These are phyloP conservation scores for Punctularia strigosozonata DNA, from an alignment of 768 basidiomycete genomes.

Conservation along the genomic window DNA sequence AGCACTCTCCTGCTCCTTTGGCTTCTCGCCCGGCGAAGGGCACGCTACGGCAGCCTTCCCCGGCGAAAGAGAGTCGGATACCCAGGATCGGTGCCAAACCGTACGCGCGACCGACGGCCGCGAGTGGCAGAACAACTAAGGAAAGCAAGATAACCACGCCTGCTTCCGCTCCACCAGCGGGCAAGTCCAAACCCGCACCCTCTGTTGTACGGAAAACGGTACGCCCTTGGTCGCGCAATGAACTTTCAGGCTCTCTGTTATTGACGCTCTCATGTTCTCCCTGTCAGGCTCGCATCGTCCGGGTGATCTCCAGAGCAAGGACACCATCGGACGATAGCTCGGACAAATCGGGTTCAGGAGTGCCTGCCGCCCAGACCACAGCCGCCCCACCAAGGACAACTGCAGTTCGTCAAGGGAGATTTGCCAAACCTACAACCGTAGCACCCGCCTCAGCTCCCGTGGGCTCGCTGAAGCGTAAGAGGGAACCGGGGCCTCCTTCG, in stretches of 20 bases:
- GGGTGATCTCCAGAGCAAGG: no score
- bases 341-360: no score
- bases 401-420: background rate
- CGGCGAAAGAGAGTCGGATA: conserved; percentile 36
- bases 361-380: no score
- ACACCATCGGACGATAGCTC: no score
- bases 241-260: no score
- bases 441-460: conserved; percentile 1
- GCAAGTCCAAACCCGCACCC: background rate
- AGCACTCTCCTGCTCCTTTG: no score
- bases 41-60: conserved; percentile 31
- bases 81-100: conserved; percentile 50
- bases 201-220: no score
- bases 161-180: background rate
- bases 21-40: conserved; percentile 26
- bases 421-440: conserved; percentile 2
- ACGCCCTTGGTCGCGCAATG: no score
- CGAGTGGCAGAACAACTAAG: background rate
- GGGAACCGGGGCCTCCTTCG: conserved; percentile 14
- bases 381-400: no score
- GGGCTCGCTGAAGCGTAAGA: conserved; percentile 19
- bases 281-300: no score
- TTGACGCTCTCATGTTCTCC: no score
- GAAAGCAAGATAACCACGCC: background rate
- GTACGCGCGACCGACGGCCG: conserved; percentile 30